These are phyloP conservation scores for Leptographium radiaticola DNA, from an alignment of 2,329 filamentous ascomycete genomes.

Conservation along the genomic window DNA sequence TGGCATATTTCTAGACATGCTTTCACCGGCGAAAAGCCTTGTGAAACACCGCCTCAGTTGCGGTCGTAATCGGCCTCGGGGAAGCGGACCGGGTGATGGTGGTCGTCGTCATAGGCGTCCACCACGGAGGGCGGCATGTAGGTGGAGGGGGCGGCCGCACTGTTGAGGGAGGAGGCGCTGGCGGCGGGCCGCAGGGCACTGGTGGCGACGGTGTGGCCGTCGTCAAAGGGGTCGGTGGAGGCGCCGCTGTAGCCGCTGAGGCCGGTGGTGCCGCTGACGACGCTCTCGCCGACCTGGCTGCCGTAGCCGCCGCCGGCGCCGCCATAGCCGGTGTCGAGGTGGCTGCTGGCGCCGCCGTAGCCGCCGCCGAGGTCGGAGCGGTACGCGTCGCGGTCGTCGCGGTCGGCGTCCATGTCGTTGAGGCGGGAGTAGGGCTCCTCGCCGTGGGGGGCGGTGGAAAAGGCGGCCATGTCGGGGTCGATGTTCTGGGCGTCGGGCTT, in stretches of 20 bases:
- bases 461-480: constrained; percentile 56
- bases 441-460: constrained; percentile 53
- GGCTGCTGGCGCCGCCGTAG: constrained; percentile 14
- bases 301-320: not conserved
- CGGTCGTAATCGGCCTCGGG: constrained; percentile 45
- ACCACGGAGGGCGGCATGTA: constrained; percentile 28
- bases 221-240: constrained; percentile 30
- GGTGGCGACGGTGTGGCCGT: constrained; percentile 19
- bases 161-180: constrained; percentile 8
- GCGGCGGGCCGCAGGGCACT: constrained; percentile 9
- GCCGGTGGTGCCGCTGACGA: constrained; percentile 12
- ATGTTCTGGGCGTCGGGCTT: constrained; percentile 32
- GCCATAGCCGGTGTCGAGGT: constrained; percentile 24
- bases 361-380: constrained; percentile 7
- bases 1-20: too few species aligned
- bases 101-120: constrained; percentile 30
- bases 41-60: constrained; percentile 14
- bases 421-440: constrained; percentile 53
- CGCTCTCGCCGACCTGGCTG: not conserved
- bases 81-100: constrained; percentile 35
- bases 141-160: constrained; percentile 11
- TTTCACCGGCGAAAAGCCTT: too few species aligned
- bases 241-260: constrained; percentile 26
- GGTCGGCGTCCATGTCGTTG: constrained; percentile 38
- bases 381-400: constrained; percentile 14